Base-by-base conservation (phyloP, 768 basidiomycete species). In the Tricholoma saponaceum region DNA sequence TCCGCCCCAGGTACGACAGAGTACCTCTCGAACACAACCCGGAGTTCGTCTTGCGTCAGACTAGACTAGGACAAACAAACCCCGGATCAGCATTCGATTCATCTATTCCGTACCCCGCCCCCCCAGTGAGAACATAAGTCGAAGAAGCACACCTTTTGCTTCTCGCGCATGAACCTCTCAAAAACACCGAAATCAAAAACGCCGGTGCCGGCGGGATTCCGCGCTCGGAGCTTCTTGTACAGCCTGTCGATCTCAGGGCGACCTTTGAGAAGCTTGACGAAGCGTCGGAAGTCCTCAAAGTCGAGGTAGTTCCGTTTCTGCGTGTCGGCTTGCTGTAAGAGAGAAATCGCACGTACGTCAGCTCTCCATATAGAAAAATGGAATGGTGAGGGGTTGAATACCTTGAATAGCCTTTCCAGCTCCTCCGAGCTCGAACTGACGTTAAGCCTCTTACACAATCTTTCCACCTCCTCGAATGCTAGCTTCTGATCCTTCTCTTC, bases 251-350 rank as follows among this genome's bases (percentile, higher is more conserved):
- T 74, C 60, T 98, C 96, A 0, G 90, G 87, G 13, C 96, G 83
- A 2, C 81, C 78, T 67, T 95, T 95, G 56, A 97, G 79, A 16
- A 88, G 72, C 69, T 89, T 92, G 62, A 97, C 90, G 60, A 98
- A 94, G 13, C 76, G 76, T 53, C 88, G 86, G 68, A 97, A 98
- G 59, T 90, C 89, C 4, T 79, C 67, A 66, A 95, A 94, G 69
- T 93, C 86, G 47, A 97, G 85, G 58, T 77, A 87, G 1, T 78
- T 78, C 0, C 79, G 79, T 1, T 72, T 64, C 54, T 79, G 74
- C 1, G 69, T 67, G 68, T 93, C 90, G 8, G 89, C 88, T 78
- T 83, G 80, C 90, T 93, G 62, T n/a, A 46, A 35, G 16, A 43
- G 18, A 23, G 5, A 43, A 52, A 2, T 7, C 32, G 47, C 57